Evolutionary conservation across 139 green algal species (phyloP).

Genomic region (Volvox africanus): DNA sequence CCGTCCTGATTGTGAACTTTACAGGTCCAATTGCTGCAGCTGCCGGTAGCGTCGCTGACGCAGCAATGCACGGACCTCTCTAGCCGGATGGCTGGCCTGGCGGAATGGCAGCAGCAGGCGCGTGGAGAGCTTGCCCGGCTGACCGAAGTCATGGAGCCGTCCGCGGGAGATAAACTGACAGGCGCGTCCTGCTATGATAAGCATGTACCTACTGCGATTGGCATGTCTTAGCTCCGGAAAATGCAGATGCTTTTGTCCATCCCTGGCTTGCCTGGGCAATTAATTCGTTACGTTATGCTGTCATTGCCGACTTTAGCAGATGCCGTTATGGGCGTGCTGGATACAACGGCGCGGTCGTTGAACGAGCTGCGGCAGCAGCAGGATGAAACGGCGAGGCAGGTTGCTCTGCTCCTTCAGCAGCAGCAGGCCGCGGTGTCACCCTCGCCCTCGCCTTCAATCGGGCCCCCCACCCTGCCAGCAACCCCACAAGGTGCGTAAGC

Average conservation of each 20-base stretch:
- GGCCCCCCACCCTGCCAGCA: not conserved
- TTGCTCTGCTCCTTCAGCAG: conserved; percentile 6
- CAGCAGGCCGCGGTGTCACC: not conserved
- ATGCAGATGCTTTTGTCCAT: too few relatives aligned
- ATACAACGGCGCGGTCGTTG: conserved; percentile 3
- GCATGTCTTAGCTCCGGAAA: too few relatives aligned
- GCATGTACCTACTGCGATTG: too few relatives aligned
- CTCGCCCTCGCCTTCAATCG: not conserved
- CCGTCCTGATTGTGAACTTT: too few relatives aligned
- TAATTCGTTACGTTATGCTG: too few relatives aligned
- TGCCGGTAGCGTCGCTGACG: conserved; percentile 30
- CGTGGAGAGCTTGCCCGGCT: not conserved
- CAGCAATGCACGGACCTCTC: conserved; percentile 35
- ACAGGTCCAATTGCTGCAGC: conserved; percentile 42
- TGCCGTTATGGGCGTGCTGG: not conserved
- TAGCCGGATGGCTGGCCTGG: not conserved
- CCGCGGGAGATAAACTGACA: not conserved
- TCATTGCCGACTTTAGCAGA: not conserved
- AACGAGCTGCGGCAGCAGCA: conserved; percentile 27
- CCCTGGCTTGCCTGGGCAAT: too few relatives aligned
- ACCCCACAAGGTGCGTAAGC: not conserved
- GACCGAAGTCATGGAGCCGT: not conserved
- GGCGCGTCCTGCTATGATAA: too few relatives aligned
- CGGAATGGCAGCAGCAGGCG: conserved; percentile 39
- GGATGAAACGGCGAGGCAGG: not conserved